Base-by-base conservation (phyloP, 805 yeast genomes). In the Candida ponderosae region DNA sequence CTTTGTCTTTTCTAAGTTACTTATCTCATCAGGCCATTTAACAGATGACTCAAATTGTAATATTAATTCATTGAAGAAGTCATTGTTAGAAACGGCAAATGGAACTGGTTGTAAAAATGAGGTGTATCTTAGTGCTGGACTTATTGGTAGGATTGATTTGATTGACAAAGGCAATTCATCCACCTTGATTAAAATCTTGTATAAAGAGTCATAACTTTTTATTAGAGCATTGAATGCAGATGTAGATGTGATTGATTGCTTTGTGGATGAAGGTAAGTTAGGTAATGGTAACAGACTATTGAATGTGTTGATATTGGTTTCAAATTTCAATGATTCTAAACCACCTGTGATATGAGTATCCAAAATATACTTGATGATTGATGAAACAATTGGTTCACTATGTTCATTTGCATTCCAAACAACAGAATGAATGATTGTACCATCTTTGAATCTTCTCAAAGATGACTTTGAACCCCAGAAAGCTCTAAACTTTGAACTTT, bases 1-100 rank as follows among this genome's bases (percentile, higher is more conserved):
- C 54, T 93, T 93, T 14, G 95, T 82, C 51, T 82, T 80, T 57
- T 93, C 97, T 38, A 88, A 62, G 2, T 96, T 88, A 29, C 69
- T 62, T 6, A 87, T 56, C 56, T 93, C 96, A 58, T 85, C 95
- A 3, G 99, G 99, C 99, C 99, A 93, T 56, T 79, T 78, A n/a
- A 75, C 70, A 2, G 96, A 85, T 4, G 84, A 67, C 62, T 93
- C 98, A 57, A 93, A 86, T 59, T 89, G 95, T 28, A 93, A 56
- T 9, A 93, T 70, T 14, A 81, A 79, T 32, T 84, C 89, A 48
- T 82, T 85, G 66, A 86, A 76, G 53, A 82, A 84, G 51, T 82
- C 85, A 5, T 87, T 88, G 47, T 73, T 78, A 3, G 84, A 69
- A 23, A 70, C 66, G 7, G 90, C 87, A 65, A 74, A 82, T 28